Evolutionary conservation across 2,329 filamentous ascomycete genomes (phyloP).

Genomic region (Dothidotthia symphoricarpi): DNA sequence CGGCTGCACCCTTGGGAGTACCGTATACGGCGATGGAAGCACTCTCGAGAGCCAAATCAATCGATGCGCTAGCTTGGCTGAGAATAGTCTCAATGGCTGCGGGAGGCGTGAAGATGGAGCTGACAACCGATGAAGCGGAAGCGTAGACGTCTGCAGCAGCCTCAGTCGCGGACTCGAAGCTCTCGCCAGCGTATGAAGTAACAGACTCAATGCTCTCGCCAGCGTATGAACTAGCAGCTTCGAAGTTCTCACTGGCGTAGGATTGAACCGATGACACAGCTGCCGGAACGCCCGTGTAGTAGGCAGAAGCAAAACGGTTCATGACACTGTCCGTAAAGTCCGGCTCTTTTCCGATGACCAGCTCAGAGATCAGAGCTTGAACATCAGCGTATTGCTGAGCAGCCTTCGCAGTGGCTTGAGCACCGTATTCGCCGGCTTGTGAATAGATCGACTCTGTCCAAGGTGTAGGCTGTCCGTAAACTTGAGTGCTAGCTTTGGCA

Average conservation of each 20-base stretch:
- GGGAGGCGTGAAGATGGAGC: slow-evolving; percentile 56
- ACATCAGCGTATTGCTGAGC: slow-evolving; percentile 67
- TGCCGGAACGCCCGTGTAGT: slow-evolving; percentile 64
- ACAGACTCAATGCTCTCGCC: slow-evolving; percentile 47
- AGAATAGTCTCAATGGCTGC: slow-evolving; percentile 59
- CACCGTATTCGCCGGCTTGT: slow-evolving; percentile 58
- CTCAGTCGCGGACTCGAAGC: slow-evolving; percentile 48
- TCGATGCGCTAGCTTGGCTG: slow-evolving; percentile 55
- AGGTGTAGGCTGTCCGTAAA: slow-evolving; percentile 65
- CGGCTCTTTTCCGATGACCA: slow-evolving; percentile 74
- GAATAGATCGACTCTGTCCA: slow-evolving; percentile 49
- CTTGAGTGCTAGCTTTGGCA: slow-evolving; percentile 63
- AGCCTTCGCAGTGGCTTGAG: slow-evolving; percentile 61
- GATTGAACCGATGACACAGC: slow-evolving; percentile 55
- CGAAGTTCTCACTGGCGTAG: slow-evolving; percentile 47
- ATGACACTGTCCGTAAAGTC: slow-evolving; percentile 80
- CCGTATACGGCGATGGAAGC: slow-evolving; percentile 60
- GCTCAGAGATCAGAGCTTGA: slow-evolving; percentile 70
- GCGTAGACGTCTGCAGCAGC: slow-evolving; percentile 53
- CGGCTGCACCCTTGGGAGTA: slow-evolving; percentile 53
- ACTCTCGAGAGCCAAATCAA: slow-evolving; percentile 59
- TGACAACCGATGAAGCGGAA: slow-evolving; percentile 49
- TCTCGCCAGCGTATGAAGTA: slow-evolving; percentile 53
- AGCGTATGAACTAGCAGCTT: slow-evolving; percentile 52
- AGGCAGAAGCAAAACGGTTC: slow-evolving; percentile 67